Evolutionary conservation across 345 rosid species (phyloP).

Genomic region (Geranium rotundifolium): DNA sequence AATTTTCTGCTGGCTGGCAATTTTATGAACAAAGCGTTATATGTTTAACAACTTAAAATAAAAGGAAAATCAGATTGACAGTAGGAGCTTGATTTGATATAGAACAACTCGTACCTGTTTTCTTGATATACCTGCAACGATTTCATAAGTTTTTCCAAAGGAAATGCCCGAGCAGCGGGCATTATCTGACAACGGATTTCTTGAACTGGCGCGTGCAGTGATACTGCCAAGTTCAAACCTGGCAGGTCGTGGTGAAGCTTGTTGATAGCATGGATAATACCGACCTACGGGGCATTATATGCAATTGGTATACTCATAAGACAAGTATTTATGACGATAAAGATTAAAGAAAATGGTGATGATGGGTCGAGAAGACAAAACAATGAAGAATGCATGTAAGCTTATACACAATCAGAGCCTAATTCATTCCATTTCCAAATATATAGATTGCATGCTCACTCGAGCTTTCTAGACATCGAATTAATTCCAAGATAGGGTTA

Average conservation of each 20-base stretch:
- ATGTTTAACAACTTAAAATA: background rate
- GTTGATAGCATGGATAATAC: constrained; percentile 81
- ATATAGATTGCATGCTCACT: too few species aligned
- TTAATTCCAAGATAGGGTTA: too few species aligned
- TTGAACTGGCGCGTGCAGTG: constrained; percentile 94
- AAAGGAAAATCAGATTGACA: background rate
- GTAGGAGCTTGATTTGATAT: constrained; percentile 3
- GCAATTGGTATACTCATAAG: constrained; percentile 12
- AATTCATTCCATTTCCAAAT: too few species aligned
- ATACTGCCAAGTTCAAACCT: constrained; percentile 90
- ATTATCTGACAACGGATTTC: constrained; percentile 90
- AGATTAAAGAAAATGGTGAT: background rate
- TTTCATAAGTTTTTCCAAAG: constrained; percentile 82
- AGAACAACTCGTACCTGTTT: constrained; percentile 36
- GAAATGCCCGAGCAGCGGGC: constrained; percentile 98
- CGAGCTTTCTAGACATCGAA: too few species aligned
- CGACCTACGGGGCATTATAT: constrained; percentile 51
- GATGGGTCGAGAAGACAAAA: background rate
- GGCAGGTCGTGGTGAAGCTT: constrained; percentile 85
- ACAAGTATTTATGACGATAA: constrained; percentile 8
- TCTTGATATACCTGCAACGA: constrained; percentile 61
- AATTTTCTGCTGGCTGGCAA: constrained; percentile 61
- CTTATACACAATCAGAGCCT: too few species aligned
- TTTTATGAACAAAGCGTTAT: constrained; percentile 6
- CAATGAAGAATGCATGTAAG: background rate